Evolutionary conservation across 106 monocot species (phyloP).

Genomic region (Platanthera zijinensis): DNA sequence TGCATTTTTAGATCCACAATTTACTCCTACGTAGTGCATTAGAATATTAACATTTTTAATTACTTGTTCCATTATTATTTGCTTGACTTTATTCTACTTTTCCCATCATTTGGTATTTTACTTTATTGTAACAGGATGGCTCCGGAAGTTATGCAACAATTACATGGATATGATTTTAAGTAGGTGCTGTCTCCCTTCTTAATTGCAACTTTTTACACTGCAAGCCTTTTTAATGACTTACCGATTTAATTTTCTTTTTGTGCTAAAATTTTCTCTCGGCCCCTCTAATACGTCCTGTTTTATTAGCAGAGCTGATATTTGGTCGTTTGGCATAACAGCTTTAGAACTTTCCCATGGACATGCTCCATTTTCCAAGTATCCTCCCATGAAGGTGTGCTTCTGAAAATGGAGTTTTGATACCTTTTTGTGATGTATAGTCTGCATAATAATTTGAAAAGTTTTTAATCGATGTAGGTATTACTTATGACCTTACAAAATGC

Average conservation of each 20-base stretch:
- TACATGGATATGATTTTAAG: constrained; percentile 98
- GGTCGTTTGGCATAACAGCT: constrained; percentile 95
- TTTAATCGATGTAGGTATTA: constrained; percentile 46
- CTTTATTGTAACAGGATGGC: constrained; percentile 68
- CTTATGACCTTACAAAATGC: constrained; percentile 99
- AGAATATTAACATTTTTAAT: constrained; percentile 4
- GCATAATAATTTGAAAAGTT: not conserved
- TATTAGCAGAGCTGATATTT: constrained; percentile 83
- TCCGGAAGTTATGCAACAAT: constrained; percentile 98
- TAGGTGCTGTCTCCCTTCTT: constrained; percentile 23
- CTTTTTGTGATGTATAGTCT: not conserved
- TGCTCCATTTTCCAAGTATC: constrained; percentile 93
- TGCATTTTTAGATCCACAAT: constrained; percentile 14
- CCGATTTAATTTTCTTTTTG: constrained; percentile 4
- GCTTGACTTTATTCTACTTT: not conserved
- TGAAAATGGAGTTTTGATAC: not conserved
- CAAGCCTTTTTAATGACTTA: not conserved
- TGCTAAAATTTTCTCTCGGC: not conserved
- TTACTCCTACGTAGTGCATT: not conserved
- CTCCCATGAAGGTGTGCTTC: constrained; percentile 85
- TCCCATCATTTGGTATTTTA: not conserved
- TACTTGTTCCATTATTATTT: not conserved
- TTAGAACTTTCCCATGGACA: constrained; percentile 96
- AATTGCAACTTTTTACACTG: not conserved
- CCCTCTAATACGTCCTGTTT: constrained; percentile 2